phyloP scores from a whole-genome alignment of 257 asterid genomes.

The Penstemon eatonii region DNA sequence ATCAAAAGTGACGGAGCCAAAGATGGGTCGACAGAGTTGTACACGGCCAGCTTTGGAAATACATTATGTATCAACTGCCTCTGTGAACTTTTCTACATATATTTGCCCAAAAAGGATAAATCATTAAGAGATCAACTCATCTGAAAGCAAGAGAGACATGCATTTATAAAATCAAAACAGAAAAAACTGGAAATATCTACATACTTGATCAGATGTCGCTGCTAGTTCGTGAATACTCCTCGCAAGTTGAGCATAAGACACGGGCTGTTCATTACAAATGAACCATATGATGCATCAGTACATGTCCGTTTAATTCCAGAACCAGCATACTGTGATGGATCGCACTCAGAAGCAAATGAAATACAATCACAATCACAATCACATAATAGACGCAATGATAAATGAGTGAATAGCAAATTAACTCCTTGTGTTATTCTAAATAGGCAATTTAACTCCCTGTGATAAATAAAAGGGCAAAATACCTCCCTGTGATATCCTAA shows the following conservation, averaged over 20 bases:
- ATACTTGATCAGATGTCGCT: slow-evolving; percentile 94
- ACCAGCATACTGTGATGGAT: too few species aligned
- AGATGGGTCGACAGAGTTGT: slow-evolving; percentile 99
- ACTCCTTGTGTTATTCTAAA: too few species aligned
- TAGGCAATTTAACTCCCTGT: too few species aligned
- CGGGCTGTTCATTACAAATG: slow-evolving; percentile 60
- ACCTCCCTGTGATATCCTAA: too few species aligned
- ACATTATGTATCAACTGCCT: slow-evolving; percentile 92
- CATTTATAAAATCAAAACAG: not conserved
- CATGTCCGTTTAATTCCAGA: not conserved
- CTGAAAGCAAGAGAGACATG: slow-evolving; percentile 19
- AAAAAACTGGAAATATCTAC: slow-evolving; percentile 22
- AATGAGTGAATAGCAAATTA: too few species aligned
- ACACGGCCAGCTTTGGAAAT: slow-evolving; percentile 97
- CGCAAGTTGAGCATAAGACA: slow-evolving; percentile 98
- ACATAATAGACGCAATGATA: slow-evolving; percentile 9
- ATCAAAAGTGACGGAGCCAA: slow-evolving; percentile 97
- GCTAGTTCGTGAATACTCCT: slow-evolving; percentile 99
- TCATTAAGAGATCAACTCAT: slow-evolving; percentile 16
- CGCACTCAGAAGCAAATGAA: not conserved
- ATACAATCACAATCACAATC: not conserved
- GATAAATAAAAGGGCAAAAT: too few species aligned
- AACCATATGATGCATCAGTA: slow-evolving; percentile 6
- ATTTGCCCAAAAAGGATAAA: slow-evolving; percentile 22
- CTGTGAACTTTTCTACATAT: slow-evolving; percentile 89